Evolutionary conservation across 306 rosid genomes (phyloP).

Genomic region (Rubus idaeus): DNA sequence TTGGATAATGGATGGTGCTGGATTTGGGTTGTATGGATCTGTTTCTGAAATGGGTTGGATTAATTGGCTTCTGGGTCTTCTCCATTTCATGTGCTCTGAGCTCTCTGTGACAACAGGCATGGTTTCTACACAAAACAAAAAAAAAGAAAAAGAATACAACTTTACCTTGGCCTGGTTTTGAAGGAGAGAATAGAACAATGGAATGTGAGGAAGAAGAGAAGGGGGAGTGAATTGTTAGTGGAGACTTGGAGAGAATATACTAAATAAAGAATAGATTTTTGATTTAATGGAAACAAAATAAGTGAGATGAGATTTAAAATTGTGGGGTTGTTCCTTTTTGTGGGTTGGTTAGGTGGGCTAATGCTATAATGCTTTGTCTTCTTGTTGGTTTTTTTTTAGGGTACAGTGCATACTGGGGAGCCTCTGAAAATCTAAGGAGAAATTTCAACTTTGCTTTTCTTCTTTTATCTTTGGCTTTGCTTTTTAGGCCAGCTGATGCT

Average conservation of each 20-base stretch:
- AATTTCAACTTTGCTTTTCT: slow-evolving; percentile 41
- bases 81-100: slow-evolving; percentile 56
- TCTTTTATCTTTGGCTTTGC: slow-evolving; percentile 30
- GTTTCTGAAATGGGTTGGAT: slow-evolving; percentile 53
- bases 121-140: slow-evolving; percentile 17
- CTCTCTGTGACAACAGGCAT: slow-evolving; percentile 59
- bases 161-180: background rate
- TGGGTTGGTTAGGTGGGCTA: slow-evolving; percentile 57
- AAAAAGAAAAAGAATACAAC: background rate
- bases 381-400: slow-evolving; percentile 43
- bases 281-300: background rate
- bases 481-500: slow-evolving; percentile 40
- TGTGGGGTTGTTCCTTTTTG: slow-evolving; percentile 21
- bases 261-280: background rate
- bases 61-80: slow-evolving; percentile 68
- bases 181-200: slow-evolving; percentile 22
- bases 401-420: slow-evolving; percentile 25
- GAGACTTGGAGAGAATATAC: background rate
- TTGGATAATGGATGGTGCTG: slow-evolving; percentile 52
- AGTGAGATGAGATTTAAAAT: background rate
- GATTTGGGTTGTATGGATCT: slow-evolving; percentile 48
- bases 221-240: background rate
- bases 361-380: slow-evolving; percentile 60
- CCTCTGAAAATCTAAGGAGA: slow-evolving; percentile 60
- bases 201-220: slow-evolving; percentile 14